Evolutionary conservation across 2,329 filamentous ascomycete species (phyloP).

Genomic region (Ilyonectria destructans): DNA sequence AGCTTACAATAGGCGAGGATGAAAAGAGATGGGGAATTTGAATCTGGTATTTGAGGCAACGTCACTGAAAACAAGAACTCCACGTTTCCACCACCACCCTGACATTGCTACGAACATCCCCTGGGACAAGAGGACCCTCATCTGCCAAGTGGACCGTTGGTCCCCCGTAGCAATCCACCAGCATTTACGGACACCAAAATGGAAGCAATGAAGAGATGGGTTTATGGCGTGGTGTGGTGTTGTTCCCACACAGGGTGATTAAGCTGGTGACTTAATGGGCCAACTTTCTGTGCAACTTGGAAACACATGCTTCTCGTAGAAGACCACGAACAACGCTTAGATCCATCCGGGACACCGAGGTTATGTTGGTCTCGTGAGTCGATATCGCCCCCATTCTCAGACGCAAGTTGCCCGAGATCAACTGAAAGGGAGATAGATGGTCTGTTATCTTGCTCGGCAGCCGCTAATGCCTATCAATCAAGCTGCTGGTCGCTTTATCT

Average conservation of each 20-base stretch:
- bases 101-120: neutral
- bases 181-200: slow-evolving; percentile 12
- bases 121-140: slow-evolving; percentile 2
- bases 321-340: neutral
- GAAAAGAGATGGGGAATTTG: neutral
- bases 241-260: neutral
- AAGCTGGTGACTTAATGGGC: neutral
- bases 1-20: no score
- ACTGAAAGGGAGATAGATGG: neutral
- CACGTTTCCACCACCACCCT: slow-evolving; percentile 4
- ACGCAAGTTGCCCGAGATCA: neutral
- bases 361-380: neutral
- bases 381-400: slow-evolving; percentile 11
- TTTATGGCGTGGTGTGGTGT: slow-evolving; percentile 9
- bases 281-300: neutral
- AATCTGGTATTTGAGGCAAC: neutral
- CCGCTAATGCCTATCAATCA: slow-evolving; percentile 27
- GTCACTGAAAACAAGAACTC: neutral
- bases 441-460: slow-evolving; percentile 26
- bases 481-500: slow-evolving; percentile 8
- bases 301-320: neutral
- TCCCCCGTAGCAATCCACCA: neutral
- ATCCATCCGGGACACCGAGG: neutral
- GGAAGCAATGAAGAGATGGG: neutral
- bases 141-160: slow-evolving; percentile 8